Conservation (phyloP, 148 eudicot genomes). For the Fallopia convolvulus region DNA sequence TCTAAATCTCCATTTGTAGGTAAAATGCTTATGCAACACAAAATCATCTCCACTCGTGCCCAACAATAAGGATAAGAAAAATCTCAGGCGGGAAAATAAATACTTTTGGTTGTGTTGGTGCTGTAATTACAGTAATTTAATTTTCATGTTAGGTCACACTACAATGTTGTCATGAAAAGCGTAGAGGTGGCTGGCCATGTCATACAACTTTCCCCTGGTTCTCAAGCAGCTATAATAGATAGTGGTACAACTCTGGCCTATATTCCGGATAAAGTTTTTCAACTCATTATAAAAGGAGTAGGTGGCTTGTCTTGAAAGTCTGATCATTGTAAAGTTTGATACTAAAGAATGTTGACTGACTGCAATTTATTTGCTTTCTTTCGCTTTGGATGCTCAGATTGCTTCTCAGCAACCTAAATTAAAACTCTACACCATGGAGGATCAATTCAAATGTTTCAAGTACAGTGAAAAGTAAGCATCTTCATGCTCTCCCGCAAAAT, state of each 20-base stretch:
- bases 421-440: conserved; percentile 44
- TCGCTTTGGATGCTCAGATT: conserved; percentile 27
- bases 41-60: background rate
- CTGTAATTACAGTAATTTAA: conserved; percentile 21
- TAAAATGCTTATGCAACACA: background rate
- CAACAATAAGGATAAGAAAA: background rate
- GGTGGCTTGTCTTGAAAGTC: conserved; percentile 12
- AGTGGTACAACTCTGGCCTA: conserved; percentile 94
- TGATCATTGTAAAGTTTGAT: background rate
- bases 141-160: conserved; percentile 65
- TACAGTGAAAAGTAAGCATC: conserved; percentile 26
- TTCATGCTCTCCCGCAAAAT: background rate
- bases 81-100: background rate
- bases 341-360: background rate
- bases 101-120: background rate
- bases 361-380: background rate
- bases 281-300: conserved; percentile 44
- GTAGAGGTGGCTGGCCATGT: conserved; percentile 61
- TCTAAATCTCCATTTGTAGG: background rate
- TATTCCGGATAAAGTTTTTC: conserved; percentile 62
- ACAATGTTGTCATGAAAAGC: conserved; percentile 60
- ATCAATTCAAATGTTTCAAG: conserved; percentile 62
- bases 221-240: conserved; percentile 50
- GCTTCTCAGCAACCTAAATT: conserved; percentile 47
- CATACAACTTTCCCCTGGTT: conserved; percentile 39